Conservation (phyloP, 495 filamentous ascomycete species). For the Penicillium nucicola region DNA sequence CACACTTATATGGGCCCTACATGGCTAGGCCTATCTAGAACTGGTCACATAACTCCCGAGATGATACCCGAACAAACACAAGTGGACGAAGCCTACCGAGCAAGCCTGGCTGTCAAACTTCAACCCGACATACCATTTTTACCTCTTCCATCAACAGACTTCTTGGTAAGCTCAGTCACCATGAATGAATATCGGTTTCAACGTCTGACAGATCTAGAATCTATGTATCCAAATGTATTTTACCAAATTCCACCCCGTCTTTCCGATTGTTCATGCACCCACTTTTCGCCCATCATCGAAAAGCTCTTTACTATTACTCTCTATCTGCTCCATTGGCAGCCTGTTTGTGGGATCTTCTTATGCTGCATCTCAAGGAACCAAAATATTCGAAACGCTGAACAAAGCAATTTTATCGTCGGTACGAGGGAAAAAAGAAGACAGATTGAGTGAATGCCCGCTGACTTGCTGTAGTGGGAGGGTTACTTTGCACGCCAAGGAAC, state of each 20-base stretch:
- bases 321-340: constrained; percentile 29
- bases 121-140: constrained; percentile 14
- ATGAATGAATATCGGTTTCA: not conserved
- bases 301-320: constrained; percentile 13
- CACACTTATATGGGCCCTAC: constrained; percentile 6
- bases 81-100: constrained; percentile 20
- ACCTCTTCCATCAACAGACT: constrained; percentile 25
- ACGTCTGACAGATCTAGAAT: constrained; percentile 11
- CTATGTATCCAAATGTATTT: constrained; percentile 31
- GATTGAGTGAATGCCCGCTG: not conserved
- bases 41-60: constrained; percentile 15
- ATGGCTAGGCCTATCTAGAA: not conserved
- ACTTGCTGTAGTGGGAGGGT: constrained; percentile 16
- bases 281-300: constrained; percentile 27
- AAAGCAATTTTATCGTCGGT: constrained; percentile 32
- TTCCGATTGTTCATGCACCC: constrained; percentile 29
- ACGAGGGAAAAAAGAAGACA: no score
- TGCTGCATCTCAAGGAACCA: constrained; percentile 21
- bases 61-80: not conserved
- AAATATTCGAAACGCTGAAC: constrained; percentile 31
- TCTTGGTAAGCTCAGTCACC: constrained; percentile 9
- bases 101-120: constrained; percentile 3
- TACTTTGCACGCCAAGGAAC: constrained; percentile 2
- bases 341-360: constrained; percentile 26
- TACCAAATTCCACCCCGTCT: constrained; percentile 23